phyloP scores from a whole-genome alignment of 176 grass and related monocot genomes.

The Hordeum marinum region DNA sequence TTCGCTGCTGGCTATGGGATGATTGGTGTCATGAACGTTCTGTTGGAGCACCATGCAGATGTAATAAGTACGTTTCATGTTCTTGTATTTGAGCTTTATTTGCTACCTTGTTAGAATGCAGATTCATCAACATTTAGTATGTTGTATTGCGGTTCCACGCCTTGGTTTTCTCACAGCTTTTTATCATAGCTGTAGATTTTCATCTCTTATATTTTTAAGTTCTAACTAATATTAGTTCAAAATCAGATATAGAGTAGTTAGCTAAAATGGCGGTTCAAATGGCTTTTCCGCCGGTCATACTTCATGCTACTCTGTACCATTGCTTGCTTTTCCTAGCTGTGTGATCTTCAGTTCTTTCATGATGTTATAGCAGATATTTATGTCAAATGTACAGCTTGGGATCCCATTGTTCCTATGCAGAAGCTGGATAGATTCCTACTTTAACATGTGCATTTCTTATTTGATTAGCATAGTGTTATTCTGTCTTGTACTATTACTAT shows the following conservation, averaged over 20 bases:
- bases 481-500: background rate
- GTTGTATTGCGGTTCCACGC: background rate
- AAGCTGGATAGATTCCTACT: background rate
- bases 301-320: background rate
- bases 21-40: background rate
- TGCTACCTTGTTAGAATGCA: background rate
- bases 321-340: background rate
- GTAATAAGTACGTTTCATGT: background rate
- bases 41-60: background rate
- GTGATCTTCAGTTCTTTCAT: background rate
- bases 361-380: background rate
- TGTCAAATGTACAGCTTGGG: background rate
- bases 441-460: background rate
- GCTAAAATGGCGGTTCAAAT: background rate
- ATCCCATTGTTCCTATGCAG: background rate
- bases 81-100: background rate
- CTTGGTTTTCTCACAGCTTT: background rate
- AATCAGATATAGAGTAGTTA: background rate
- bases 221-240: background rate
- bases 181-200: background rate
- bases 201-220: background rate
- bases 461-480: background rate
- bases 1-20: background rate
- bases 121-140: background rate
- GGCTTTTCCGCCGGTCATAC: background rate